Percentiles rank a stretch among this genome's conserved stretches.
Conservation (phyloP, 2,329 filamentous ascomycete genomes). For the Pseudogymnoascus destructans region DNA sequence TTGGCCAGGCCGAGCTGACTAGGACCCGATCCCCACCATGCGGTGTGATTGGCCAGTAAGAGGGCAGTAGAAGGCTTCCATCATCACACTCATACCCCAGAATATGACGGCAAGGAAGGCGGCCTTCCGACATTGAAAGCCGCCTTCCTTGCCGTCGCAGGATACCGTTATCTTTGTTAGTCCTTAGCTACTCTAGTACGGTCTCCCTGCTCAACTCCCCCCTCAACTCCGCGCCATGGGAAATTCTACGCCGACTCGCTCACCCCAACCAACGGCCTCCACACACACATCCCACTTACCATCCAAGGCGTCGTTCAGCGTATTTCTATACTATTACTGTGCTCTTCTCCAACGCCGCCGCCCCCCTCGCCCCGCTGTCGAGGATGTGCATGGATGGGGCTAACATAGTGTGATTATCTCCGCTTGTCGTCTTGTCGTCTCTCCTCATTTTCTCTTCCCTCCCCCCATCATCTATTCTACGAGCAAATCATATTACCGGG, state of each 20-base stretch:
- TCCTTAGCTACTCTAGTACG: neutral
- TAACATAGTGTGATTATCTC: slow-evolving; percentile 5
- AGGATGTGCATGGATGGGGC: neutral
- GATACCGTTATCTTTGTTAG: neutral
- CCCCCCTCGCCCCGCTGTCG: neutral
- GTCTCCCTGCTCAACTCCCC: neutral
- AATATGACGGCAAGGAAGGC: neutral
- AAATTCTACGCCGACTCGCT: slow-evolving; percentile 1
- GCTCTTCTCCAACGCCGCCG: neutral
- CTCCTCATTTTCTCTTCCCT: slow-evolving; percentile 1
- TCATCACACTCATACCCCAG: neutral
- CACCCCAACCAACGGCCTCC: neutral
- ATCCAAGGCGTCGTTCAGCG: neutral
- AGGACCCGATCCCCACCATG: neutral
- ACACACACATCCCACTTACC: neutral
- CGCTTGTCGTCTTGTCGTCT: neutral
- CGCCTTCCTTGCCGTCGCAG: no score
- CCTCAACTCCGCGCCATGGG: neutral
- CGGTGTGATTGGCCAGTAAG: neutral
- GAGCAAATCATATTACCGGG: neutral
- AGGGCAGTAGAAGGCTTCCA: neutral
- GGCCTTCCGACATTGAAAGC: neutral
- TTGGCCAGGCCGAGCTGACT: neutral
- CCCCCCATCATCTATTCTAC: slow-evolving; percentile 4
- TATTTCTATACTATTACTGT: neutral